Percentiles rank a stretch among this genome's conserved stretches.
These are phyloP conservation scores for Setaria viridis DNA, from an alignment of 202 grass and related monocot species.

Conservation along the genomic window DNA sequence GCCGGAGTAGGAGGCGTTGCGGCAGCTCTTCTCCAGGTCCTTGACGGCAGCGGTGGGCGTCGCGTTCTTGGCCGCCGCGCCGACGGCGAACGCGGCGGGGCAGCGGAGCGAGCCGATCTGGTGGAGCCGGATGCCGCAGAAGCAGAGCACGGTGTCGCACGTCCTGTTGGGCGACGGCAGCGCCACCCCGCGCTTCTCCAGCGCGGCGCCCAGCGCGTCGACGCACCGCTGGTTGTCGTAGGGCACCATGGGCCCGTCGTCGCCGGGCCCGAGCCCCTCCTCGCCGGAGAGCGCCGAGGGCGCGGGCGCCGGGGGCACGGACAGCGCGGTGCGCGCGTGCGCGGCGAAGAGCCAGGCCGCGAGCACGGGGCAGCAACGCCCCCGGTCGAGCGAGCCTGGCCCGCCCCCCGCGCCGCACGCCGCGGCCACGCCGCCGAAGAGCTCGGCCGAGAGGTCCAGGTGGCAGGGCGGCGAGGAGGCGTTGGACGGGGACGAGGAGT, in stretches of 20 bases:
- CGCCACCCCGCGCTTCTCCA: conserved; percentile 71
- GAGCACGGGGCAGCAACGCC: conserved; percentile 90
- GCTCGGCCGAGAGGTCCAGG: conserved; percentile 89
- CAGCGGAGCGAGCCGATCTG: conserved; percentile 96
- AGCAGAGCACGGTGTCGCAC: conserved; percentile 93
- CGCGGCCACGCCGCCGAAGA: conserved; percentile 84
- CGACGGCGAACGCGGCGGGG: conserved; percentile 85
- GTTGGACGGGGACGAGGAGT: conserved; percentile 57
- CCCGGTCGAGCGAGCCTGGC: conserved; percentile 63
- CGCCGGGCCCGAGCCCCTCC: conserved; percentile 28
- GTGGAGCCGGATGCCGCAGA: conserved; percentile 98
- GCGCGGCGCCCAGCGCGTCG: conserved; percentile 75
- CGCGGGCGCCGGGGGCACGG: conserved; percentile 52
- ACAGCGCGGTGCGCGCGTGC: conserved; percentile 87
- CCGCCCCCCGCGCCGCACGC: conserved; percentile 73
- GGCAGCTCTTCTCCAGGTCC: conserved; percentile 88
- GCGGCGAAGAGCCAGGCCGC: conserved; percentile 98
- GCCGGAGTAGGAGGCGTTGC: conserved; percentile 82
- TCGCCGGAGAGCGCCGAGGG: conserved; percentile 30
- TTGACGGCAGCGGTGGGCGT: conserved; percentile 79
- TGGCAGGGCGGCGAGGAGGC: conserved; percentile 73
- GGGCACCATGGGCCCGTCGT: conserved; percentile 80
- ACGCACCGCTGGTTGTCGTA: conserved; percentile 98
- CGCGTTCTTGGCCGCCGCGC: conserved; percentile 56
- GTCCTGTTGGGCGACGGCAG: conserved; percentile 73